phyloP scores from a whole-genome alignment of 352 stramenopile genomes.

The Phytophthora crassamura region DNA sequence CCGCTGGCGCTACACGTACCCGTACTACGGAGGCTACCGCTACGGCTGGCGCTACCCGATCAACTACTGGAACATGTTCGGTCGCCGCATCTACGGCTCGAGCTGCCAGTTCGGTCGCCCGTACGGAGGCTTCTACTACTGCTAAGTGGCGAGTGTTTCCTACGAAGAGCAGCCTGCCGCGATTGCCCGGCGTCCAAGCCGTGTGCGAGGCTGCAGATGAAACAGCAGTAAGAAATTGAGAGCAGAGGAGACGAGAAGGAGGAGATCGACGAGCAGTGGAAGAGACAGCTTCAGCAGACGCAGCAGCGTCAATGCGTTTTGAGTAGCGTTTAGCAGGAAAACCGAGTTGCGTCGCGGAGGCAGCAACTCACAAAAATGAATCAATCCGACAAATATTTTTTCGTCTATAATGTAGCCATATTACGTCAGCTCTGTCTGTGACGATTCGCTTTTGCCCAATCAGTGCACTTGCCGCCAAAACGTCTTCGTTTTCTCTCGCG shows the following conservation, averaged over 20 bases:
- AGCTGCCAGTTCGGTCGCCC: conserved; percentile 36
- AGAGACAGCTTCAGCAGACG: conserved; percentile 6
- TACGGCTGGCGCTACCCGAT: conserved; percentile 55
- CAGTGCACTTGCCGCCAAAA: conserved; percentile 20
- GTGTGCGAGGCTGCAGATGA: conserved; percentile 21
- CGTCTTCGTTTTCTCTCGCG: too few species aligned
- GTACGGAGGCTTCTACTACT: conserved; percentile 49
- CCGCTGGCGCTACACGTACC: conserved; percentile 42
- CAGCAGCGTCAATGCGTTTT: conserved; percentile 14
- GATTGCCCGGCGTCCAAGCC: conserved; percentile 20
- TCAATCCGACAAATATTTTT: background rate
- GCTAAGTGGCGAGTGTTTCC: conserved; percentile 29
- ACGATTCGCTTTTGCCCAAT: conserved; percentile 1
- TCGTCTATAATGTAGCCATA: conserved; percentile 16
- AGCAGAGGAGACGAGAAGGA: background rate
- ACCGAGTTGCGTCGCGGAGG: background rate
- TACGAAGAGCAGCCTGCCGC: conserved; percentile 13
- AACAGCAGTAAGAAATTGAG: background rate
- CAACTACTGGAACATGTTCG: conserved; percentile 45
- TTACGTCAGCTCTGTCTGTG: conserved; percentile 14
- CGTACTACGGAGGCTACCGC: conserved; percentile 26
- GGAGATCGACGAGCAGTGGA: background rate
- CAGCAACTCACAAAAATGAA: conserved; percentile 19
- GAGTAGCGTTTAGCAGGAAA: conserved; percentile 25
- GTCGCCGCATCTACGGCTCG: conserved; percentile 36